Percentiles rank a stretch among this genome's conserved stretches.
These are phyloP conservation scores for Cryptococcus sp. DNA, from an alignment of 1,284 basidiomycete genomes.

Conservation along the genomic window DNA sequence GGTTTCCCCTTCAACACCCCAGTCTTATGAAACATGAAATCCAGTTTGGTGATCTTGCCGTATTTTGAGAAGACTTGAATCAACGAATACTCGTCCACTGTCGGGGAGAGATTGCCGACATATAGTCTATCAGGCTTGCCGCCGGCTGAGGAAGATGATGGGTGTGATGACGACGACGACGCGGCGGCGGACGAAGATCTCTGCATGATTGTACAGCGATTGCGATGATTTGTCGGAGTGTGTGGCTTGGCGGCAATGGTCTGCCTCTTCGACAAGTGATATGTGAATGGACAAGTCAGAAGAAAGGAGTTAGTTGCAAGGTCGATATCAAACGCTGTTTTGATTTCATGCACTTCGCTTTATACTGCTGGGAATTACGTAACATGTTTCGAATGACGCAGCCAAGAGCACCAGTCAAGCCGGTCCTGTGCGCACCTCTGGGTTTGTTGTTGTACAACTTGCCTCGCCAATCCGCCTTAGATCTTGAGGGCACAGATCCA, in stretches of 20 bases:
- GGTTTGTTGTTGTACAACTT: too few relatives aligned
- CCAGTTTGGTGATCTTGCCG: constrained; percentile 87
- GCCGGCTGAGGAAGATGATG: constrained; percentile 20
- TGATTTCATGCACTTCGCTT: too few relatives aligned
- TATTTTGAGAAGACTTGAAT: constrained; percentile 87
- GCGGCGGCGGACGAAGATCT: background rate
- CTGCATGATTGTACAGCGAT: too few relatives aligned
- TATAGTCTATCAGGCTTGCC: constrained; percentile 65
- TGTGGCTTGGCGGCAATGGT: background rate
- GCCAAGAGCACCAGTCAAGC: too few relatives aligned
- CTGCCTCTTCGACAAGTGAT: background rate
- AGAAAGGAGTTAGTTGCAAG: background rate
- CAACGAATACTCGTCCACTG: constrained; percentile 89
- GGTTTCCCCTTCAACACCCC: constrained; percentile 88
- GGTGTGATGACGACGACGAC: constrained; percentile 5
- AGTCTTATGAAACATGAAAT: constrained; percentile 92
- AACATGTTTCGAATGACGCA: too few relatives aligned
- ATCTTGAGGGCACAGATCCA: too few relatives aligned
- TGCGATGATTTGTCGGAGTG: background rate
- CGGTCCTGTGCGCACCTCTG: too few relatives aligned
- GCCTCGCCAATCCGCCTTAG: too few relatives aligned
- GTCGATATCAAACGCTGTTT: too few relatives aligned
- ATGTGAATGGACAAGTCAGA: constrained; percentile 15
- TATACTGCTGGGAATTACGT: too few relatives aligned
- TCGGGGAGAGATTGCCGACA: constrained; percentile 83